These are phyloP conservation scores for Psilocybe azurescens DNA, from an alignment of 768 basidiomycete genomes.

Conservation along the genomic window DNA sequence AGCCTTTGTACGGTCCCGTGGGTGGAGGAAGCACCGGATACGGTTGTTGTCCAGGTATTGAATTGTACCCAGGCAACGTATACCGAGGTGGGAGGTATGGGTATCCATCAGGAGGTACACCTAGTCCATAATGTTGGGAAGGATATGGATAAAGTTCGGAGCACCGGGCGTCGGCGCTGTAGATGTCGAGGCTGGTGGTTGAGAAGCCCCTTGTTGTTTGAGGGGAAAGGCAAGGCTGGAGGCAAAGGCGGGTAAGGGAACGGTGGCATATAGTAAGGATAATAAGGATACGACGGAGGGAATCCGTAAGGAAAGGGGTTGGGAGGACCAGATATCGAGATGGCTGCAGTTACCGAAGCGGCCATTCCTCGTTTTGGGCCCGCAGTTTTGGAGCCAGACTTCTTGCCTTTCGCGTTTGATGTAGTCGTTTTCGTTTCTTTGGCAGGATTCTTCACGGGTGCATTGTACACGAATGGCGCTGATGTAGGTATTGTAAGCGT, in stretches of 20 bases:
- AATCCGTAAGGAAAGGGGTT: slow-evolving; percentile 13
- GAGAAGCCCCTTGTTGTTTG: background rate
- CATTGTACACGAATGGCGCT: slow-evolving; percentile 23
- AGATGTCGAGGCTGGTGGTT: background rate
- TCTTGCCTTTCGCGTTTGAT: slow-evolving; percentile 13
- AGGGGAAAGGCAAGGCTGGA: slow-evolving; percentile 14
- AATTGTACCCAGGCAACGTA: background rate
- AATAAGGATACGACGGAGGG: slow-evolving; percentile 27
- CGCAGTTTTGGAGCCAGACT: slow-evolving; percentile 1
- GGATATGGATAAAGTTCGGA: slow-evolving; percentile 24
- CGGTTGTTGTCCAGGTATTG: slow-evolving; percentile 9
- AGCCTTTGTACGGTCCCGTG: slow-evolving; percentile 2
- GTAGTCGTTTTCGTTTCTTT: background rate
- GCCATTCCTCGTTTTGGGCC: background rate
- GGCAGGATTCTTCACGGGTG: slow-evolving; percentile 13
- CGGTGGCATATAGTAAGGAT: slow-evolving; percentile 45
- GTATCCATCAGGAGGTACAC: slow-evolving; percentile 14
- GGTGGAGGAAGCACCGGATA: slow-evolving; percentile 6
- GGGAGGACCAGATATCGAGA: slow-evolving; percentile 6
- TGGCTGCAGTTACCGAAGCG: background rate
- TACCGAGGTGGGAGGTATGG: slow-evolving; percentile 23
- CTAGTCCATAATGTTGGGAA: slow-evolving; percentile 16
- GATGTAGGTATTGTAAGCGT: slow-evolving; percentile 19
- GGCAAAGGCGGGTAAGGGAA: slow-evolving; percentile 25
- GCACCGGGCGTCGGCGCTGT: background rate